Conservation (phyloP, 1,284 basidiomycete genomes). For the Rhodotorula sp. region DNA sequence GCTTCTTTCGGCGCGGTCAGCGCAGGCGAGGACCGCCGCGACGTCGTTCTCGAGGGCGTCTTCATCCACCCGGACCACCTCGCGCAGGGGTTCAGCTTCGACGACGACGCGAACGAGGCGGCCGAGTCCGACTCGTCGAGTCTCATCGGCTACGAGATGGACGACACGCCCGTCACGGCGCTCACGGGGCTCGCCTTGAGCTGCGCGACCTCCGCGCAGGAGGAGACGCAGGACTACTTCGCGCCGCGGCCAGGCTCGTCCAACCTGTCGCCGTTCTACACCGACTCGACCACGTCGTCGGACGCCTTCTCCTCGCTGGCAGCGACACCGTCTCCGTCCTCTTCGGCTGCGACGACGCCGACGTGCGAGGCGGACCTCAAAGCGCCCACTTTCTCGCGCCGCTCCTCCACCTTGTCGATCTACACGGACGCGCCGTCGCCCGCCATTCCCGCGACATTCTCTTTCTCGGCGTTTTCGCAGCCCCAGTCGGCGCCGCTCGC, state of each 20-base stretch:
- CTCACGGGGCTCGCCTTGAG: conserved; percentile 9
- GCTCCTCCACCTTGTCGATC: conserved; percentile 4
- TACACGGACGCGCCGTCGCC: conserved; percentile 12
- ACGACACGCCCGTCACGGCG: background rate
- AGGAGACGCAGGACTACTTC: conserved; percentile 30
- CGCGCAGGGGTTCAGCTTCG: conserved; percentile 15
- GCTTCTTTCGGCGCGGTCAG: background rate
- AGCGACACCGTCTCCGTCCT: conserved; percentile 1
- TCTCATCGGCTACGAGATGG: conserved; percentile 22
- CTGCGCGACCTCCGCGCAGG: conserved; percentile 11
- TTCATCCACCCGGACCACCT: conserved; percentile 39
- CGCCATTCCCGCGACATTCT: conserved; percentile 20
- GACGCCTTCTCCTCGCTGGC: conserved; percentile 8
- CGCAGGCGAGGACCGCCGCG: background rate
- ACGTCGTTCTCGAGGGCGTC: conserved; percentile 21
- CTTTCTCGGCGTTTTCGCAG: conserved; percentile 13
- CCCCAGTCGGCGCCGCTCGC: background rate
- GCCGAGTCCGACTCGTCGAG: conserved; percentile 14
- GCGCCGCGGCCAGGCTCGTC: conserved; percentile 20
- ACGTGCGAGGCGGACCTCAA: conserved; percentile 6
- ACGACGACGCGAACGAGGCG: conserved; percentile 11
- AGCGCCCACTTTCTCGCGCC: conserved; percentile 13
- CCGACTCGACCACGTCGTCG: conserved; percentile 12
- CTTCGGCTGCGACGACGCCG: conserved; percentile 21
- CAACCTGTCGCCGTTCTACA: conserved; percentile 23